Evolutionary conservation across 495 filamentous ascomycete species (phyloP), one percentile per base, ranked within the genome.

Genomic region (Usnea hakonensis): DNA sequence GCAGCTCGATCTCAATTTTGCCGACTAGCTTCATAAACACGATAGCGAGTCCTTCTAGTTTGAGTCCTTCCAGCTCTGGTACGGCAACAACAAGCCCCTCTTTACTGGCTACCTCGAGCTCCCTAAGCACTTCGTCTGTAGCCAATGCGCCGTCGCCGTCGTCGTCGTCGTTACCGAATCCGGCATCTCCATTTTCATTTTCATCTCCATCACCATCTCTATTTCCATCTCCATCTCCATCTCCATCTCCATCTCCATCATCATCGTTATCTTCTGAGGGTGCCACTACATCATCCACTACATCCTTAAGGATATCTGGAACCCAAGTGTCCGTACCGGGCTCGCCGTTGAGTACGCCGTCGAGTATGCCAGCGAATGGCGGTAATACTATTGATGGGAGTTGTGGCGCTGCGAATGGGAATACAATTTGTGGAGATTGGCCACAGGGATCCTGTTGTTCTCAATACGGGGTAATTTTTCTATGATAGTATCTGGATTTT

Each of bases 341-440:
- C 35, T 36, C 35, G 11, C 35, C 35, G 5, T 36, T 11, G 35
- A 36, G 35, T 36, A 36, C 35, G 11, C 35, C 35, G 5, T 36
- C 35, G 11, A 36, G 35, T 36, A 11, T 11, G 35, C 35, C 35
- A 6, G 35, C 35, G 6, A 36, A 11, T 36, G 35, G 35, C 6
- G 35, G 11, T 36, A 11, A 36, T 36, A 36, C 35, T 36, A 5
- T 36, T 11, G 35, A 36, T 11, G 35, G 35, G 11, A 73, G 69
- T 59, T 81, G 79, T 59, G 79, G 79, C 54, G 67, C 67, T 19
- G 65, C 61, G 21, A 77, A 78, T 63, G 72, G 70, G 26, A 72
- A 70, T 33, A 76, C 72, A 11, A 61, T 77, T 19, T 81, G 78
- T 62, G 78, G 78, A 23, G 66, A 78, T 59, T 81, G 78, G 78